phyloP scores from a whole-genome alignment of 768 basidiomycete species.

The Kwoniella europaea region DNA sequence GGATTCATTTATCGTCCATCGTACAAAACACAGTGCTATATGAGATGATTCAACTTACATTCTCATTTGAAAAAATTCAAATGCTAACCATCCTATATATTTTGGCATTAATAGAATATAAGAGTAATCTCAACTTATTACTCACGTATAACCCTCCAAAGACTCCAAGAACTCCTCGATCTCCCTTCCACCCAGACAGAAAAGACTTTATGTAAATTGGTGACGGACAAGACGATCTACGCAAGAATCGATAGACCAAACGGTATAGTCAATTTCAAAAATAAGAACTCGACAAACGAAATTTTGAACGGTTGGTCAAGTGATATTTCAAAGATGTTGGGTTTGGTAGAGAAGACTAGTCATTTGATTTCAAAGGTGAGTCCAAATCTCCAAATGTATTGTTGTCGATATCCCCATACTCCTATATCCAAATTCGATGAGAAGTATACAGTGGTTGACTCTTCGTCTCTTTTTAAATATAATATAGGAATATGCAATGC shows the following conservation, averaged over 20 bases:
- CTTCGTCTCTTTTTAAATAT: not conserved
- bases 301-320: conserved; percentile 98
- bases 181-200: conserved; percentile 81
- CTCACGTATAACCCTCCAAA: conserved; percentile 81
- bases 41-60: not conserved
- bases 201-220: conserved; percentile 82
- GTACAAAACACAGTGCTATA: not conserved
- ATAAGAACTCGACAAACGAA: conserved; percentile 81
- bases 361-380: conserved; percentile 61
- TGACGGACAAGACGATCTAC: conserved; percentile 89
- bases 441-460: not conserved
- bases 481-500: conserved; percentile 49
- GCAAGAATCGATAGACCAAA: conserved; percentile 91
- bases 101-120: conserved; percentile 71
- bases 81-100: not conserved
- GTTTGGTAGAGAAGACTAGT: conserved; percentile 95
- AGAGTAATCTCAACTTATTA: conserved; percentile 94
- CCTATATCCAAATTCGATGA: not conserved
- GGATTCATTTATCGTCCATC: no score
- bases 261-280: conserved; percentile 85
- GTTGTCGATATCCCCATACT: not conserved
- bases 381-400: not conserved
- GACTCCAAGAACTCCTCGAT: conserved; percentile 85
- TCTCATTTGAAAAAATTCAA: not conserved
- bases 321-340: conserved; percentile 89